Evolutionary conservation across 169 alveolate genomes (phyloP).

Genomic region (Plasmodium vinckei): DNA sequence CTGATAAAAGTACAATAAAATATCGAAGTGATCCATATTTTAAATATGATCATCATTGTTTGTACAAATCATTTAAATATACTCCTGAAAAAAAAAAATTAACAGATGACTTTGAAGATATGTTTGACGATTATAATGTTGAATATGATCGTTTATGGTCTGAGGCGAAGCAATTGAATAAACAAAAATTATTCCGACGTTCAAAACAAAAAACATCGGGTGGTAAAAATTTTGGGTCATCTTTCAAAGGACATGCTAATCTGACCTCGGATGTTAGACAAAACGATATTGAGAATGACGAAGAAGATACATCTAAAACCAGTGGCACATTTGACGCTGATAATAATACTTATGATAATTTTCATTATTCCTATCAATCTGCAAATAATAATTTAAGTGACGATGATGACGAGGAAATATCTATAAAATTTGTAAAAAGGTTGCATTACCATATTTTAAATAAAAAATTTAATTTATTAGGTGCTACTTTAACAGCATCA

Average conservation of each 20-base stretch:
- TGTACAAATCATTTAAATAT: conserved; percentile 20
- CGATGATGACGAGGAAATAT: neutral
- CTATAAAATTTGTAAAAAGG: conserved; percentile 23
- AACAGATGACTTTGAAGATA: conserved; percentile 39
- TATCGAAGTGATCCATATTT: conserved; percentile 42
- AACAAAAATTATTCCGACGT: too few relatives aligned
- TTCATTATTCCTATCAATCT: neutral
- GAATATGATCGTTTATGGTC: conserved; percentile 3
- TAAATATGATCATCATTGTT: conserved; percentile 16
- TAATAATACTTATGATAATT: neutral
- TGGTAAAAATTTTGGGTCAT: too few relatives aligned
- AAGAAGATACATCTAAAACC: too few relatives aligned
- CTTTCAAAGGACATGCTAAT: too few relatives aligned
- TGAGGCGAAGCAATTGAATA: neutral
- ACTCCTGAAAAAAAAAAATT: neutral
- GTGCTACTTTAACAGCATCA: conserved; percentile 36
- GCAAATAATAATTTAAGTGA: neutral
- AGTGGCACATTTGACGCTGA: too few relatives aligned
- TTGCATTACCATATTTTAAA: conserved; percentile 45
- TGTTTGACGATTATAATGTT: conserved; percentile 34
- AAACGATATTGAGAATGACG: neutral
- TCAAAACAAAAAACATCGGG: too few relatives aligned
- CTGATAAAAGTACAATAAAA: conserved; percentile 36
- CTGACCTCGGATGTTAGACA: too few relatives aligned
- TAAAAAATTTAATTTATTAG: conserved; percentile 36